Evolutionary conservation across 2,329 filamentous ascomycete species (phyloP).

Genomic region (Cladobotryum protrusum): DNA sequence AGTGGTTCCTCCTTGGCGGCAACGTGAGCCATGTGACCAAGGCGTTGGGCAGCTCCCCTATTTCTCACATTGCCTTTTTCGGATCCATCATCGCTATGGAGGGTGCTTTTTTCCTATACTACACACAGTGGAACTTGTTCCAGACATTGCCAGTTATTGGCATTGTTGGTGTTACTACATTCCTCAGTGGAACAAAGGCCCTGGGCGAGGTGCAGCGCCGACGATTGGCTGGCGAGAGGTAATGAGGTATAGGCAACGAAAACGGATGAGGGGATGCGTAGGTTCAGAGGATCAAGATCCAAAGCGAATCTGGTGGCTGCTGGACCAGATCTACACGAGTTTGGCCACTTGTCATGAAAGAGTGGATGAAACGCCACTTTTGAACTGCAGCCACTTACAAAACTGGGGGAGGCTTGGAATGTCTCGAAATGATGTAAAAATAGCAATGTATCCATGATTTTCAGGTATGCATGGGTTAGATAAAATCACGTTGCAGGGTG

Average conservation of each 20-base stretch:
- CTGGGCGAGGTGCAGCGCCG: constrained; percentile 88
- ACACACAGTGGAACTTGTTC: constrained; percentile 86
- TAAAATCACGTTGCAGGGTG: not conserved
- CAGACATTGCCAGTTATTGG: constrained; percentile 71
- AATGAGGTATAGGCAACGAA: constrained; percentile 15
- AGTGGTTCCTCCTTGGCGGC: constrained; percentile 79
- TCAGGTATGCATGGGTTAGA: not conserved
- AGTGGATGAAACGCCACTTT: not conserved
- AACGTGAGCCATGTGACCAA: constrained; percentile 73
- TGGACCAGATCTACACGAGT: constrained; percentile 2
- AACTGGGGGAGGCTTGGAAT: not conserved
- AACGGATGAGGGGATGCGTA: not conserved
- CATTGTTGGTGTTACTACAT: constrained; percentile 62
- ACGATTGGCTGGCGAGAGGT: constrained; percentile 67
- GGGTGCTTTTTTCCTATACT: constrained; percentile 90
- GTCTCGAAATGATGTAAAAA: constrained; percentile 8
- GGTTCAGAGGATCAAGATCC: not conserved
- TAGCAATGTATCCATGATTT: not conserved
- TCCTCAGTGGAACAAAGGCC: constrained; percentile 83
- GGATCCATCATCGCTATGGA: constrained; percentile 84
- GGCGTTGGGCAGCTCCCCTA: constrained; percentile 67
- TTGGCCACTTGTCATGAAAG: not conserved
- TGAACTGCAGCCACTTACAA: not conserved
- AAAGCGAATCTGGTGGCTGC: not conserved
- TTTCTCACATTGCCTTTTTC: constrained; percentile 80